Base-by-base conservation (phyloP, 768 basidiomycete species). In the Trametes coccinea region DNA sequence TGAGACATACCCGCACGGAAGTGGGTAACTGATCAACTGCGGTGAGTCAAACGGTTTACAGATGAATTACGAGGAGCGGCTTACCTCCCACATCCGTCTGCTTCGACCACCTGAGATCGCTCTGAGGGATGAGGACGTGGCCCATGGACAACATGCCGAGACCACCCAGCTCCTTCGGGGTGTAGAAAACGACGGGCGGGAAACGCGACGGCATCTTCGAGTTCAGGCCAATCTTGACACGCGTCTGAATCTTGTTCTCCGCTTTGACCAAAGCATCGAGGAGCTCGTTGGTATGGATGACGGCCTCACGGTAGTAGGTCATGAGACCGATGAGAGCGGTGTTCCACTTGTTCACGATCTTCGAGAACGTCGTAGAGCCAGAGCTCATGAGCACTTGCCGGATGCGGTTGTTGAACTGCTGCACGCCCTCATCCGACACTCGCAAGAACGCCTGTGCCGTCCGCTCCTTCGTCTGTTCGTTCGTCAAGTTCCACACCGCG, bases 81-180 rank as follows among this genome's bases (percentile, higher is more conserved):
- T 45, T 63, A 83, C 92, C 92, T 63, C 92, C 93, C 30, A 93
- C 89, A 69, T 98, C 96, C 22, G 97, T 99, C 74, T 99, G 97
- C 73, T 97, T 98, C 40, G 92, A 94, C 95, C 95, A 98, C 59
- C 96, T 84, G 34, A 98, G 83, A 71, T 98, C 97, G 69, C 93
- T 95, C 72, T 98, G 96, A 44, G 97, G 97, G 61, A 99, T 98
- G 53, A 99, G 82, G 52, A 99, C 95, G 74, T 98, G 97, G 11
- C 96, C 96, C 97, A 99, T 99, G 2, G 95, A 98, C 70, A 99
- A 80, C 97, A 98, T 98, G 55, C 97, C 97, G 46, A 98, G 85
- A 73, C 96, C 97, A 73, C 96, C 97, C 34, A 98, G 79, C 81
- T 98, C 97, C 87, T 98, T 98, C 0, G 94, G 95, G 5, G 93